Percentiles rank a stretch among this genome's conserved stretches.
phyloP scores from a whole-genome alignment of 2,329 filamentous ascomycete species.

The Neofusicoccum umdonicola region DNA sequence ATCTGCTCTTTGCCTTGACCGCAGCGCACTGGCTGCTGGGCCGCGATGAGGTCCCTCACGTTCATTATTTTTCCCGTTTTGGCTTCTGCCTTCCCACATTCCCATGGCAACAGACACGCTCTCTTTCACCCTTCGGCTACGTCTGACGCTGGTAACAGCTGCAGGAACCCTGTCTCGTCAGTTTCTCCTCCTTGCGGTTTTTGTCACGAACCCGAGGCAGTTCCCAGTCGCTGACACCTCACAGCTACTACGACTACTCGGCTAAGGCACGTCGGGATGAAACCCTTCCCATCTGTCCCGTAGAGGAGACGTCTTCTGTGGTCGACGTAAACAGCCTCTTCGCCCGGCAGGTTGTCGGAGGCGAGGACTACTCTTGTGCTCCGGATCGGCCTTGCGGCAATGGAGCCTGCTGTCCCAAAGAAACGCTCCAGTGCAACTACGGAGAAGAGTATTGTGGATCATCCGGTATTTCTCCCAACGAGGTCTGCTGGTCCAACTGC shows the following conservation, averaged over 20 bases:
- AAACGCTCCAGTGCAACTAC: conserved; percentile 10
- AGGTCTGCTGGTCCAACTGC: conserved; percentile 19
- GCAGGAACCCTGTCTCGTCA: too few relatives aligned
- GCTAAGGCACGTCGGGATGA: background rate
- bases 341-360: background rate
- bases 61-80: too few relatives aligned
- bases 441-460: conserved; percentile 8
- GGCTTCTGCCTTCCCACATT: too few relatives aligned
- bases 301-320: background rate
- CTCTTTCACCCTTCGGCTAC: too few relatives aligned
- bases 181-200: too few relatives aligned
- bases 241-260: background rate
- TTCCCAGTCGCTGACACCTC: too few relatives aligned
- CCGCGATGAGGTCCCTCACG: too few relatives aligned
- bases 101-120: too few relatives aligned
- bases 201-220: too few relatives aligned
- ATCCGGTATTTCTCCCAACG: background rate
- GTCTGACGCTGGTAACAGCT: too few relatives aligned
- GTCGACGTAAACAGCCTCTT: background rate
- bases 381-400: conserved; percentile 1
- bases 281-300: background rate
- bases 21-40: too few relatives aligned
- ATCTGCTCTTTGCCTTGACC: too few relatives aligned
- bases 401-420: conserved; percentile 1
- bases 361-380: conserved; percentile 2